phyloP scores from a whole-genome alignment of 176 grass and related monocot species.

The Alloteropsis semialata region DNA sequence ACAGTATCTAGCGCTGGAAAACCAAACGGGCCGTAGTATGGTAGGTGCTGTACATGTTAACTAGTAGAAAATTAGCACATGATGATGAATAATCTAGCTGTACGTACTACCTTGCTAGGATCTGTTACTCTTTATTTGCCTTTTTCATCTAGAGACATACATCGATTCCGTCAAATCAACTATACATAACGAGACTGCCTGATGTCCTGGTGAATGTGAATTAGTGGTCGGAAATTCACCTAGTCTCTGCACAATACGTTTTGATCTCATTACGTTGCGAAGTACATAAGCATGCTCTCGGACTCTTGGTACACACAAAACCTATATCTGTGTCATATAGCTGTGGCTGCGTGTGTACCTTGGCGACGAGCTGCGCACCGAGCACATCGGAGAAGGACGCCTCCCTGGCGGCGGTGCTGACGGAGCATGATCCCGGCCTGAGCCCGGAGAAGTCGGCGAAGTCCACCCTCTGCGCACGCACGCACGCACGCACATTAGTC shows the following conservation, averaged over 20 bases:
- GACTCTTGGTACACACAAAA: not conserved
- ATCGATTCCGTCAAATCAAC: not conserved
- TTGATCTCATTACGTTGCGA: no score
- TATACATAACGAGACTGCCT: not conserved
- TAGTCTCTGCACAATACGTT: not conserved
- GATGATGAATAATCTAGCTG: not conserved
- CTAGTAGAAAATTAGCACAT: no score
- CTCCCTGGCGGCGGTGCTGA: slow-evolving; percentile 51
- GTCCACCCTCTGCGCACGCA: slow-evolving; percentile 60
- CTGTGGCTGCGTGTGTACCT: slow-evolving; percentile 4
- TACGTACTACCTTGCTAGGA: not conserved
- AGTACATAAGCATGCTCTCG: not conserved
- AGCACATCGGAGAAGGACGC: slow-evolving; percentile 65
- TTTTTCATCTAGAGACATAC: not conserved
- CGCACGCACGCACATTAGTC: not conserved
- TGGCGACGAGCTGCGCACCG: slow-evolving; percentile 55
- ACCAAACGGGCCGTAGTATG: no score
- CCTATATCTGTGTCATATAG: not conserved
- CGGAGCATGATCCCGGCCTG: slow-evolving; percentile 45
- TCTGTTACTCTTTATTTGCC: not conserved
- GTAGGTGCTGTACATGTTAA: no score
- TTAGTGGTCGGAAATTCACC: not conserved
- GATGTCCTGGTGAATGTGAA: not conserved
- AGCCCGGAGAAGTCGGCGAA: slow-evolving; percentile 85
- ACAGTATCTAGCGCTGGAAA: no score